A percentile compares a stretch with the other conserved stretches of the same genome.
Evolutionary conservation across 2,329 filamentous ascomycete species (phyloP).

Genomic region (Aspergillus flavus): DNA sequence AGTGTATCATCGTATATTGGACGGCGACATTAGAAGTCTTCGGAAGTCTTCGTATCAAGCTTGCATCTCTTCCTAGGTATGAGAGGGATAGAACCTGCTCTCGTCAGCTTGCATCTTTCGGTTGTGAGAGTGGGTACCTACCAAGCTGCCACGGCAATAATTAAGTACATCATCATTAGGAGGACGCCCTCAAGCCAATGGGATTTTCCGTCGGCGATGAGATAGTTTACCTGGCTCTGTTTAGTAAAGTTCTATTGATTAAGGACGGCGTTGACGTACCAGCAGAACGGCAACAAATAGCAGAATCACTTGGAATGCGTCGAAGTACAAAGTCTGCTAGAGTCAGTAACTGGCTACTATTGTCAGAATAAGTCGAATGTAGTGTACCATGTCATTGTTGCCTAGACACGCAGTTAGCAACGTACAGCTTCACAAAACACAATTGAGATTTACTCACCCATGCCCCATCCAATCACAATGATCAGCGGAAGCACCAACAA

Average conservation of each 20-base stretch:
- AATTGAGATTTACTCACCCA: conserved; percentile 38
- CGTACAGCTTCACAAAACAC: background rate
- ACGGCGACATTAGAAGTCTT: background rate
- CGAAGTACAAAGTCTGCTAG: conserved; percentile 70
- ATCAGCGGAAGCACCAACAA: conserved; percentile 63
- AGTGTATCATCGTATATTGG: background rate
- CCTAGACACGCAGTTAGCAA: conserved; percentile 29
- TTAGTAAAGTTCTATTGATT: conserved; percentile 9
- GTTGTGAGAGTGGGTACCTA: conserved; percentile 31
- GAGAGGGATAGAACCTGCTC: conserved; percentile 19
- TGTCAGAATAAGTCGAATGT: background rate
- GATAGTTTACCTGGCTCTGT: conserved; percentile 57
- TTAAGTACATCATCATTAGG: conserved; percentile 62
- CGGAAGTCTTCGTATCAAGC: background rate
- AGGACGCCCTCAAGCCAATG: conserved; percentile 64
- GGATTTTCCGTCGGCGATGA: conserved; percentile 63
- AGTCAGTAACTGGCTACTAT: conserved; percentile 15
- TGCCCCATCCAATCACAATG: conserved; percentile 64
- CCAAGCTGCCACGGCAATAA: conserved; percentile 64
- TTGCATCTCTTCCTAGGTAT: background rate
- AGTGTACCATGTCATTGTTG: conserved; percentile 58
- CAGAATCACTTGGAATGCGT: conserved; percentile 79
- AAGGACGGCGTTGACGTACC: conserved; percentile 26
- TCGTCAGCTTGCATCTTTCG: conserved; percentile 1
- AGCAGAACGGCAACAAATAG: conserved; percentile 59